phyloP scores from a whole-genome alignment of 331 rosid genomes.

The Prunus yedoensis region DNA sequence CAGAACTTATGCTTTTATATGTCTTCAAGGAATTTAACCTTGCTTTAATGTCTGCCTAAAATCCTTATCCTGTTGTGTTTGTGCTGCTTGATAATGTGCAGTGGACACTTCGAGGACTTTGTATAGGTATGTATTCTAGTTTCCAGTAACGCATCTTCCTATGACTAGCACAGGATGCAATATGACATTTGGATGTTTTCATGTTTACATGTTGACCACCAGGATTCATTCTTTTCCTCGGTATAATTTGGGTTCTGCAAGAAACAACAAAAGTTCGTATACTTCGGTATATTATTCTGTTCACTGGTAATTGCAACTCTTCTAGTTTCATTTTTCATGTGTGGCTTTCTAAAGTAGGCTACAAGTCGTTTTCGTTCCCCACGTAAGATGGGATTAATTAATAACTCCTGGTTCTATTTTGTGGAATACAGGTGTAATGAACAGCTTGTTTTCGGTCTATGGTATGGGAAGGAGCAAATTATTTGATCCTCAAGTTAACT shows the following conservation, averaged over 20 bases:
- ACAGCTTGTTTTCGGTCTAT: constrained; percentile 91
- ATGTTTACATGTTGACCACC: constrained; percentile 35
- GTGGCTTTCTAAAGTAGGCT: constrained; percentile 1
- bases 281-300: constrained; percentile 80
- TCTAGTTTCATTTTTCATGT: not conserved
- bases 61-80: constrained; percentile 8
- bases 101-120: constrained; percentile 99
- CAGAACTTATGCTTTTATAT: not conserved
- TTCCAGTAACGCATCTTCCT: not conserved
- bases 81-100: constrained; percentile 28
- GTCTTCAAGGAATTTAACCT: not conserved
- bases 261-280: constrained; percentile 68
- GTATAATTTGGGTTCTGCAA: constrained; percentile 77
- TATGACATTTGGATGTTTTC: constrained; percentile 9
- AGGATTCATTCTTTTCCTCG: constrained; percentile 86
- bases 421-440: constrained; percentile 79
- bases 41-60: not conserved
- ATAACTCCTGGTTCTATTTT: constrained; percentile 22
- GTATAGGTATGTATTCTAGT: constrained; percentile 54
- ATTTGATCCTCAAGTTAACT: not conserved
- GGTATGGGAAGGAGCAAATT: constrained; percentile 42
- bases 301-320: constrained; percentile 56
- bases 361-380: not conserved
- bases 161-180: not conserved
- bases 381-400: constrained; percentile 2